Evolutionary conservation across 1,139 yeast species (phyloP).

Genomic region (Pichia terricola): DNA sequence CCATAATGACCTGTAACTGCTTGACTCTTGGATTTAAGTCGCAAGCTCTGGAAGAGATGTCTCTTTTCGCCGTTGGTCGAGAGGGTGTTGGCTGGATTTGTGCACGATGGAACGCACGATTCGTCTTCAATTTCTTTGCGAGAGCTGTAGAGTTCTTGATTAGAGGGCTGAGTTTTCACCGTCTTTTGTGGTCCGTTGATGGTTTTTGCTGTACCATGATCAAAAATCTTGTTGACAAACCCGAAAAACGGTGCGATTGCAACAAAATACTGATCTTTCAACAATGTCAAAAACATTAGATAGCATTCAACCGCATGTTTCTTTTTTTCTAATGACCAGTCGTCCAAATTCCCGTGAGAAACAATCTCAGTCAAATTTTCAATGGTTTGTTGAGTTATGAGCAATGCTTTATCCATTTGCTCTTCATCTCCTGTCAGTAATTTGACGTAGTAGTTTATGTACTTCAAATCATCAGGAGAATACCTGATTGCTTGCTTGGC

Average conservation of each 20-base stretch:
- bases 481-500: slow-evolving; percentile 28
- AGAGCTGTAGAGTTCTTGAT: no score
- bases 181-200: background rate
- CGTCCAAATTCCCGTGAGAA: slow-evolving; percentile 21
- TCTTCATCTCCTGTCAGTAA: slow-evolving; percentile 45
- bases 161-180: no score
- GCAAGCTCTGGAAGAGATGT: no score
- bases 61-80: slow-evolving; percentile 17
- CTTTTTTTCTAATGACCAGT: slow-evolving; percentile 27
- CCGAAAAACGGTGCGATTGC: slow-evolving; percentile 58
- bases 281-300: slow-evolving; percentile 63
- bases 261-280: slow-evolving; percentile 52
- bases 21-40: no score
- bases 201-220: background rate
- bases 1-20: no score
- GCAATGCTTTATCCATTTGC: slow-evolving; percentile 31
- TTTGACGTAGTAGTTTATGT: slow-evolving; percentile 44
- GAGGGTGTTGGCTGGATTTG: background rate
- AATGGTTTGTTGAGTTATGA: slow-evolving; percentile 34
- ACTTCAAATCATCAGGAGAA: slow-evolving; percentile 33
- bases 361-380: slow-evolving; percentile 13
- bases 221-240: slow-evolving; percentile 47
- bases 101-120: background rate
- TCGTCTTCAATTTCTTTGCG: background rate
- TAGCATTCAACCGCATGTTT: slow-evolving; percentile 60